Evolutionary conservation across 345 rosid genomes (phyloP).

Genomic region (Brassica nigra): DNA sequence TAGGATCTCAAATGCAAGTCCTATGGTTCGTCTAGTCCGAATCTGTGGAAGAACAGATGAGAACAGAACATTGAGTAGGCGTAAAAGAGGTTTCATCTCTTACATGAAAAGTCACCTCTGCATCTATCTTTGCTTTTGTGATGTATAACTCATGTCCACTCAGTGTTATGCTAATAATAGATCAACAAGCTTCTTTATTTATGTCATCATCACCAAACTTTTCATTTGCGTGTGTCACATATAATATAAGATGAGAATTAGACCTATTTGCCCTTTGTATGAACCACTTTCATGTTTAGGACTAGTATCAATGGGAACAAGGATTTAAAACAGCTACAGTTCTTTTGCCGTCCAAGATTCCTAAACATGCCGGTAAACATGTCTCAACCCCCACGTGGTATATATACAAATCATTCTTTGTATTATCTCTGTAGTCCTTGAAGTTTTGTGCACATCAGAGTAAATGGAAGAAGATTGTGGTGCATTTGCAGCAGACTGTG

Average conservation of each 20-base stretch:
- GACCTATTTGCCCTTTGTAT: slow-evolving; percentile 8
- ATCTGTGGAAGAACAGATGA: slow-evolving; percentile 11
- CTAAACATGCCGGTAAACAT: slow-evolving; percentile 34
- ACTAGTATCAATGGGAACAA: slow-evolving; percentile 44
- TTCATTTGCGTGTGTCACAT: slow-evolving; percentile 23
- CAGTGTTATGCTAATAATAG: slow-evolving; percentile 31
- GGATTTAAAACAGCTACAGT: slow-evolving; percentile 35
- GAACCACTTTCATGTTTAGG: slow-evolving; percentile 34
- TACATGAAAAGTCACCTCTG: slow-evolving; percentile 13
- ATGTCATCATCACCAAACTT: slow-evolving; percentile 32
- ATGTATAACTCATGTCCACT: slow-evolving; percentile 30
- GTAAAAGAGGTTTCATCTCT: slow-evolving; percentile 2
- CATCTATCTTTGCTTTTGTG: slow-evolving; percentile 4
- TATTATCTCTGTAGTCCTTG: background rate
- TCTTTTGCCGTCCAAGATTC: slow-evolving; percentile 50
- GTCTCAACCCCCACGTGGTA: slow-evolving; percentile 33
- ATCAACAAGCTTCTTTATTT: slow-evolving; percentile 17
- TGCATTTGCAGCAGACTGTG: slow-evolving; percentile 72
- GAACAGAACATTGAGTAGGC: slow-evolving; percentile 2
- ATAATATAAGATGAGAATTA: slow-evolving; percentile 5
- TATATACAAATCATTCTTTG: background rate
- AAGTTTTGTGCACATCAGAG: slow-evolving; percentile 27
- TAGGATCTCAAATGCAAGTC: background rate
- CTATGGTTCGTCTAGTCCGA: slow-evolving; percentile 14
- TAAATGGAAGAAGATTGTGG: slow-evolving; percentile 59